Evolutionary conservation across 306 rosid genomes (phyloP).

Genomic region (Oemleria cerasiformis): DNA sequence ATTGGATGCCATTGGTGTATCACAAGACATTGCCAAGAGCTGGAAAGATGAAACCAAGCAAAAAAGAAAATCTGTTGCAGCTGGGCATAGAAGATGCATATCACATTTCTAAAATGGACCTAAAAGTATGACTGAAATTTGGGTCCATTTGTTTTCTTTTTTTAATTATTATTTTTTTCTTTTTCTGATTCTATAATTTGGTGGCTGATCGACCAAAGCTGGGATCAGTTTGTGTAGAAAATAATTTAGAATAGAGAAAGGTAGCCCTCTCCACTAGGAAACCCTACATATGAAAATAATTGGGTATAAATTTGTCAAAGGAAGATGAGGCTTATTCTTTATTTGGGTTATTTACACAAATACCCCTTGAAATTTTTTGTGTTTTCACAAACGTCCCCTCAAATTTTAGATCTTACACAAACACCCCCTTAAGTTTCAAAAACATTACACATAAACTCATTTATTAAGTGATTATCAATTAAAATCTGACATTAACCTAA

Average conservation of each 20-base stretch:
- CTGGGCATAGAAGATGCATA: slow-evolving; percentile 82
- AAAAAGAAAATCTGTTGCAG: slow-evolving; percentile 54
- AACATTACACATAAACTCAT: too few species aligned
- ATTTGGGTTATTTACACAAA: too few species aligned
- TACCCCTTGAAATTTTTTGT: too few species aligned
- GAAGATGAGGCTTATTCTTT: slow-evolving; percentile 61
- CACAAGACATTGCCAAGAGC: slow-evolving; percentile 77
- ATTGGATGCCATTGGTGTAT: slow-evolving; percentile 76
- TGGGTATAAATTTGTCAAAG: slow-evolving; percentile 34
- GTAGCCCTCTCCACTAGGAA: slow-evolving; percentile 59
- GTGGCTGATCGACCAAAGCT: slow-evolving; percentile 16
- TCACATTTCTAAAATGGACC: slow-evolving; percentile 52
- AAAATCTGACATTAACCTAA: too few species aligned
- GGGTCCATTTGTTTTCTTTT: neutral
- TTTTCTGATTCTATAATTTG: slow-evolving; percentile 4
- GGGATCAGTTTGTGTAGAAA: slow-evolving; percentile 27
- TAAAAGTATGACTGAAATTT: neutral
- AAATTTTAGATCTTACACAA: too few species aligned
- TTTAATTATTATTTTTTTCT: neutral
- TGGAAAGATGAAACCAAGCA: slow-evolving; percentile 88
- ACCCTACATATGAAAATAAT: slow-evolving; percentile 23
- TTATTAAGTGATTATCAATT: too few species aligned
- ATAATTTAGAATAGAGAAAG: slow-evolving; percentile 13
- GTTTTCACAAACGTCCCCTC: too few species aligned
- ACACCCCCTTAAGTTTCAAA: too few species aligned